Conservation (phyloP, 371 early-diverging fungal genomes). For the Conidiobolus coronatus region DNA sequence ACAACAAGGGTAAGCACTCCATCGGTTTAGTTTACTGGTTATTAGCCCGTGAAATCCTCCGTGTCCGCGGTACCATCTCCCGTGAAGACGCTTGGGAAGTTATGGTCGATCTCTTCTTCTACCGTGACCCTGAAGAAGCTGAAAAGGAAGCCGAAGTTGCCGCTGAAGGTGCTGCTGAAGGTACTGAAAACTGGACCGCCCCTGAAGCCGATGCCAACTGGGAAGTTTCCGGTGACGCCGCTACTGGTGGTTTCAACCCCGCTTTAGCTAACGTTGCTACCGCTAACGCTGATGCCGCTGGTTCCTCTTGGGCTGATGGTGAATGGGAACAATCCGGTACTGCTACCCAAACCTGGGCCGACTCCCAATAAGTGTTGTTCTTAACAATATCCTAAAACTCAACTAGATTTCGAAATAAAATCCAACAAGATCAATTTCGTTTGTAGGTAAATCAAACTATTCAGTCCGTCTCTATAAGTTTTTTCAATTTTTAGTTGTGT, state of each 20-base stretch:
- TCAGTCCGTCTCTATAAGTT: too few relatives aligned
- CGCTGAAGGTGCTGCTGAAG: conserved; percentile 11
- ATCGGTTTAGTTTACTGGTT: conserved; percentile 96
- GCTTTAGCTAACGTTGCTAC: conserved; percentile 1
- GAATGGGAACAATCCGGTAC: conserved; percentile 26
- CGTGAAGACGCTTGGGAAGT: conserved; percentile 72
- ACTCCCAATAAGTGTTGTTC: conserved; percentile 8
- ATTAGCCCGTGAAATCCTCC: conserved; percentile 91
- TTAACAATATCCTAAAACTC: too few relatives aligned
- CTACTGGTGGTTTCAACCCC: conserved; percentile 7
- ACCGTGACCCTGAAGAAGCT: conserved; percentile 80
- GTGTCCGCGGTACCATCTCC: conserved; percentile 80
- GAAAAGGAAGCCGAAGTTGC: conserved; percentile 58
- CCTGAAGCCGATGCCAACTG: conserved; percentile 7
- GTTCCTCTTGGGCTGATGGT: conserved; percentile 7
- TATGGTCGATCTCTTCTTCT: conserved; percentile 99
- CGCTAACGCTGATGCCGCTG: conserved; percentile 1
- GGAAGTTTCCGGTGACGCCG: conserved; percentile 10
- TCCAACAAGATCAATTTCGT: too few relatives aligned
- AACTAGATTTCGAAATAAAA: too few relatives aligned
- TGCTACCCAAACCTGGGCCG: conserved; percentile 28
- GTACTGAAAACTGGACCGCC: conserved; percentile 6
- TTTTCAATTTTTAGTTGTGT: too few relatives aligned
- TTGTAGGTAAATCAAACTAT: too few relatives aligned
- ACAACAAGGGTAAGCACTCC: conserved; percentile 97